Conservation (phyloP, 1,139 yeast species). For the Taphrina betulina region DNA sequence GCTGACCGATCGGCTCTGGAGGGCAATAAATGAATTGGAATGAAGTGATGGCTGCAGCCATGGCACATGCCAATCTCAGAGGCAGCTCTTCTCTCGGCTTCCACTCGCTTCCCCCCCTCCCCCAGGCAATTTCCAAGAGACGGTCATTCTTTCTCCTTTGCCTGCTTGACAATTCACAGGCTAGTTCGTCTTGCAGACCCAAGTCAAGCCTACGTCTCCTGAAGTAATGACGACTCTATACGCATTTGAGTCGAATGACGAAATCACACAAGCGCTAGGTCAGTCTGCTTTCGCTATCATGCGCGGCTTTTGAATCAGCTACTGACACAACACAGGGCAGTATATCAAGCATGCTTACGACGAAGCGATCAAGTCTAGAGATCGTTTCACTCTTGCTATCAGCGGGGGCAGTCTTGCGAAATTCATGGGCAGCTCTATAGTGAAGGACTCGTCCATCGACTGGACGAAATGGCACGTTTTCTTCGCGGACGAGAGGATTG, state of each 20-base stretch:
- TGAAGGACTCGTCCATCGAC: conserved; percentile 63
- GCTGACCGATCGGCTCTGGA: too few species aligned
- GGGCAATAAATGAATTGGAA: too few species aligned
- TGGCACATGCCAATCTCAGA: too few species aligned
- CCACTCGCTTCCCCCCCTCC: too few species aligned
- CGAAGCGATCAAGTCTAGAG: conserved; percentile 51
- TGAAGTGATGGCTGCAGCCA: too few species aligned
- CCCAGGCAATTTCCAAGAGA: too few species aligned
- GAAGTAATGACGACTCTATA: conserved; percentile 33
- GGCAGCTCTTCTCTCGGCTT: too few species aligned
- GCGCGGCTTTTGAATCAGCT: too few species aligned
- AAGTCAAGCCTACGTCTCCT: too few species aligned
- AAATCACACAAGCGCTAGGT: conserved; percentile 32
- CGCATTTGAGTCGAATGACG: conserved; percentile 31
- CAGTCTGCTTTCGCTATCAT: neutral
- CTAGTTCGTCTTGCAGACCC: too few species aligned
- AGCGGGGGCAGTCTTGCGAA: conserved; percentile 90
- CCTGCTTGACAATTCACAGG: too few species aligned
- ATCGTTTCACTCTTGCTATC: conserved; percentile 82
- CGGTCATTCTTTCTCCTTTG: too few species aligned
- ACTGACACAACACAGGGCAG: conserved; percentile 66
- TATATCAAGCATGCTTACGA: conserved; percentile 81
- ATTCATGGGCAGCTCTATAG: conserved; percentile 68
- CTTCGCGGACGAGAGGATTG: conserved; percentile 95
- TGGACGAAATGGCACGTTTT: conserved; percentile 89